A percentile compares a stretch with the other conserved stretches of the same genome.
These are phyloP conservation scores for Colletotrichum nymphaeae DNA, from an alignment of 2,329 filamentous ascomycete genomes.

Conservation along the genomic window DNA sequence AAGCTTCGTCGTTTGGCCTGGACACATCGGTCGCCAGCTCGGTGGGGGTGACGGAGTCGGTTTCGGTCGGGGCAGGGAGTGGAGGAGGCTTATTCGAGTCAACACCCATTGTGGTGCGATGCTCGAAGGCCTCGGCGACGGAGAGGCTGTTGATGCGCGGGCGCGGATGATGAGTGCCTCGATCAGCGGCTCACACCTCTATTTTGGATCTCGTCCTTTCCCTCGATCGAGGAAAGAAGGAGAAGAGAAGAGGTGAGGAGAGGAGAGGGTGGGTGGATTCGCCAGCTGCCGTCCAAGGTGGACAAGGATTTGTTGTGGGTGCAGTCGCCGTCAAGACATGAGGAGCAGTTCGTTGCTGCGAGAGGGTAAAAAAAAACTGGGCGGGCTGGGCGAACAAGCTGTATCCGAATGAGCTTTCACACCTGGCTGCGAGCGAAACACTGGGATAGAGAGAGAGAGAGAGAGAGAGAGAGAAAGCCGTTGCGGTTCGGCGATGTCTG, in stretches of 20 bases:
- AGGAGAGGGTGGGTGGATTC: constrained; percentile 32
- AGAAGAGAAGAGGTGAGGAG: constrained; percentile 17
- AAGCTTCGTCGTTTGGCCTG: constrained; percentile 74
- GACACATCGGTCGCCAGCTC: constrained; percentile 77
- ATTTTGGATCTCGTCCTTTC: constrained; percentile 22
- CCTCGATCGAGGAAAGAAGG: constrained; percentile 31
- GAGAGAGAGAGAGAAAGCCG: not conserved
- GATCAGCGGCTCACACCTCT: constrained; percentile 34
- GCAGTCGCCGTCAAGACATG: constrained; percentile 34
- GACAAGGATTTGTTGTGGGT: constrained; percentile 36
- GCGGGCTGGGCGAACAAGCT: constrained; percentile 32
- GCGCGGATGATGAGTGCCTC: constrained; percentile 31
- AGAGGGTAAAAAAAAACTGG: constrained; percentile 28
- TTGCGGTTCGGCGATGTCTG: constrained; percentile 30
- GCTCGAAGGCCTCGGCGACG: constrained; percentile 31
- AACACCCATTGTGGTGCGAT: constrained; percentile 62
- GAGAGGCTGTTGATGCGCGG: constrained; percentile 24
- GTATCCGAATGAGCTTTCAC: constrained; percentile 17
- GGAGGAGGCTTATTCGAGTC: constrained; percentile 70
- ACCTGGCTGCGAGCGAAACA: not conserved
- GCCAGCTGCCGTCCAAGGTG: constrained; percentile 28
- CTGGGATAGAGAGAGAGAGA: not conserved
- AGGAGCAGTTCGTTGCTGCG: constrained; percentile 34
- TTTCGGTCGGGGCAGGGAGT: constrained; percentile 83
- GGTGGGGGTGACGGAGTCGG: constrained; percentile 72